These are phyloP conservation scores for Cercospora citrullina DNA, from an alignment of 2,329 filamentous ascomycete species.

Conservation along the genomic window DNA sequence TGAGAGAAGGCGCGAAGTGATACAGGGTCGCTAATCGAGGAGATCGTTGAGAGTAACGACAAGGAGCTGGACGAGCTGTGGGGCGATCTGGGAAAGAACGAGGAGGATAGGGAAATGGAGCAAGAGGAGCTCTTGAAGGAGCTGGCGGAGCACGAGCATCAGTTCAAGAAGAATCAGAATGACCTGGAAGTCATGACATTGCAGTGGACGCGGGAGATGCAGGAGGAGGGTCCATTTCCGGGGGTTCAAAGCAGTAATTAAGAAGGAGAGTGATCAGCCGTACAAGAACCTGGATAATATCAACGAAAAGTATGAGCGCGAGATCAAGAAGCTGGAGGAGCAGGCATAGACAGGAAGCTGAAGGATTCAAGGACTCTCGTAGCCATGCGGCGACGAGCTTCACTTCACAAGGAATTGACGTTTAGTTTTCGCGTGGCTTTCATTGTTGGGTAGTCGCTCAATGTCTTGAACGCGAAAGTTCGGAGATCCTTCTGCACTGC, in stretches of 20 bases:
- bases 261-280: neutral
- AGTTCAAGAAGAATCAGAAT: no score
- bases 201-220: neutral
- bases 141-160: no score
- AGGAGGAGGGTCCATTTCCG: neutral
- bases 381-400: neutral
- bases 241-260: neutral
- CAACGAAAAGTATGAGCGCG: neutral
- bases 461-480: neutral
- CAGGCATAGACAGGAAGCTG: neutral
- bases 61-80: no score
- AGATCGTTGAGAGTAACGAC: no score
- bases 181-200: no score
- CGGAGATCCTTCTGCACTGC: neutral
- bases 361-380: neutral
- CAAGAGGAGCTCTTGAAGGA: no score
- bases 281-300: neutral
- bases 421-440: neutral
- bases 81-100: no score
- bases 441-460: neutral
- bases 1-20: no score
- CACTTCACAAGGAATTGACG: neutral
- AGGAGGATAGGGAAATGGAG: no score
- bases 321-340: neutral
- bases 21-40: no score